These are phyloP conservation scores for Colletotrichum abscissum DNA, from an alignment of 2,329 filamentous ascomycete species.

Conservation along the genomic window DNA sequence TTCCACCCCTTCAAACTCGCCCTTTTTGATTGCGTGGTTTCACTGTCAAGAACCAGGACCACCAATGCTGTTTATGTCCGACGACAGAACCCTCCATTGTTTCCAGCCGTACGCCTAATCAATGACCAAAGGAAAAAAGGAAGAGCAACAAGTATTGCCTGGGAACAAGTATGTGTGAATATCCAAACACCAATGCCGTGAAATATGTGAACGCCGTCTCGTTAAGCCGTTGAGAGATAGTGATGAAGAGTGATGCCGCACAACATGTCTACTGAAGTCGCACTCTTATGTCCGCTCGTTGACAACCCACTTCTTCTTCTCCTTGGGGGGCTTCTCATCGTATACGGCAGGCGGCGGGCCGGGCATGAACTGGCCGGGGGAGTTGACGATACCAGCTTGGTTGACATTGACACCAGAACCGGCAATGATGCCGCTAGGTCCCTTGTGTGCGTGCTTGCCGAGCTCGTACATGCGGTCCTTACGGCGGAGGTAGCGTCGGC, in stretches of 20 bases:
- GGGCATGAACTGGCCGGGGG: slow-evolving; percentile 48
- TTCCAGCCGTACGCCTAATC: slow-evolving; percentile 29
- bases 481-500: slow-evolving; percentile 78
- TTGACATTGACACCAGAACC: slow-evolving; percentile 42
- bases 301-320: slow-evolving; percentile 61
- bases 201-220: slow-evolving; percentile 32
- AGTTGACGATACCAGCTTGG: slow-evolving; percentile 39
- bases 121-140: neutral
- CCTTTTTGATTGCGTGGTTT: neutral
- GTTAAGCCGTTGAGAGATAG: slow-evolving; percentile 26
- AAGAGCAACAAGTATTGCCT: slow-evolving; percentile 18
- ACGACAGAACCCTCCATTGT: neutral
- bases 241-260: slow-evolving; percentile 5
- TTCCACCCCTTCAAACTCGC: neutral
- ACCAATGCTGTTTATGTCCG: neutral
- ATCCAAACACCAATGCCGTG: slow-evolving; percentile 28
- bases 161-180: slow-evolving; percentile 20
- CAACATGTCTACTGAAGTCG: neutral
- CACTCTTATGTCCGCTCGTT: slow-evolving; percentile 52
- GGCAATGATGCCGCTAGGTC: slow-evolving; percentile 47
- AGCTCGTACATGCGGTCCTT: slow-evolving; percentile 68
- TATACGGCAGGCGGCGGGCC: slow-evolving; percentile 41
- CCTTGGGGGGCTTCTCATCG: slow-evolving; percentile 50
- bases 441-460: slow-evolving; percentile 50
- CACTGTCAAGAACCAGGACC: neutral